Evolutionary conservation across 495 filamentous ascomycete genomes (phyloP).

Genomic region (Friedmanniomyces endolithicus): DNA sequence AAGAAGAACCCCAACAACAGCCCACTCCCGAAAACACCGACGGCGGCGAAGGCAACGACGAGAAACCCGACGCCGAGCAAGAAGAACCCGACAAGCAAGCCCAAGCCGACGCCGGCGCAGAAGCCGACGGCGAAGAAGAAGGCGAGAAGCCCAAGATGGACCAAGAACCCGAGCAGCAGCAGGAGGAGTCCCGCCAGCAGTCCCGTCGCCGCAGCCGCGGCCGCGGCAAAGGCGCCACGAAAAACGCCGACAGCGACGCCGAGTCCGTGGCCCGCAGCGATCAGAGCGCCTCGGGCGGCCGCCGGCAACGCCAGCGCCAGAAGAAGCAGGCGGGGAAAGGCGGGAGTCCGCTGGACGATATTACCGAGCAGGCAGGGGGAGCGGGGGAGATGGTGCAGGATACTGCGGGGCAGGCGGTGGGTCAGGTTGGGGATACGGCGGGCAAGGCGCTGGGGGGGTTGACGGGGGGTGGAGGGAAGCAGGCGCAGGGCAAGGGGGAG

Average conservation of each 20-base stretch:
- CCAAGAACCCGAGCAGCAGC: conserved; percentile 8
- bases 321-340: conserved; percentile 22
- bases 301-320: conserved; percentile 29
- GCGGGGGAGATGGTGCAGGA: conserved; percentile 31
- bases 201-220: conserved; percentile 31
- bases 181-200: conserved; percentile 19
- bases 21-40: conserved; percentile 29
- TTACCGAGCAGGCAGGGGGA: conserved; percentile 30
- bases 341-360: conserved; percentile 29
- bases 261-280: conserved; percentile 30
- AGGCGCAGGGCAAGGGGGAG: conserved; percentile 19
- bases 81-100: conserved; percentile 22
- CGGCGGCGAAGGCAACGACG: conserved; percentile 24
- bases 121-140: conserved; percentile 22
- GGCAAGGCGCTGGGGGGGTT: conserved; percentile 30
- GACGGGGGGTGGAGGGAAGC: conserved; percentile 21
- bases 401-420: conserved; percentile 29
- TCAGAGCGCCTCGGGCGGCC: conserved; percentile 27
- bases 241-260: conserved; percentile 23
- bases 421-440: conserved; percentile 27
- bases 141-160: conserved; percentile 24
- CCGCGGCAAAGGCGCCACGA: conserved; percentile 25
- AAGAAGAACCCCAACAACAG: conserved; percentile 25
- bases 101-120: conserved; percentile 21
- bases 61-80: neutral